These are phyloP conservation scores for Erythrophleum fordii DNA, from an alignment of 306 rosid species.

Conservation along the genomic window DNA sequence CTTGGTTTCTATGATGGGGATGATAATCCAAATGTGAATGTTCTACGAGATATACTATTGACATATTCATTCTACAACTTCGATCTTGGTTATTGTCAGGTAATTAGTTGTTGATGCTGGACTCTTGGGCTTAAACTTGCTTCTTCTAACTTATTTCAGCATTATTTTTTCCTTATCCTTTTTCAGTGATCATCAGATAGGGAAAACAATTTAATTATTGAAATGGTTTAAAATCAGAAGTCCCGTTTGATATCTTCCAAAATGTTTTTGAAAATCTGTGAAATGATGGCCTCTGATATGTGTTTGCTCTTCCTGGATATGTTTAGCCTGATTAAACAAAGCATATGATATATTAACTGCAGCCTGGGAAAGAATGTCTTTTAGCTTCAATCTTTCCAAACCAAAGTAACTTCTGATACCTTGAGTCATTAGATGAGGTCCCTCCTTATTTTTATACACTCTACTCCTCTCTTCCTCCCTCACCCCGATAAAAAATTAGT, in stretches of 20 bases:
- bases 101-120: conserved; percentile 34
- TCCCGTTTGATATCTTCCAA: conserved; percentile 1
- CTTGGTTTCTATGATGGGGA: conserved; percentile 84
- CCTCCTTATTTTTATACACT: not conserved
- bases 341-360: conserved; percentile 17
- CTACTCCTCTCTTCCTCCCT: not conserved
- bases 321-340: conserved; percentile 12
- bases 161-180: not conserved
- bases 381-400: conserved; percentile 20
- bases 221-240: not conserved
- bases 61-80: conserved; percentile 97
- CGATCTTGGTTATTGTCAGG: conserved; percentile 99
- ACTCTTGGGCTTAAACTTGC: not conserved
- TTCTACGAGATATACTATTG: conserved; percentile 80
- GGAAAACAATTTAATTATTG: not conserved
- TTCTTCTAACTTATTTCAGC: not conserved
- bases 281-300: conserved; percentile 1
- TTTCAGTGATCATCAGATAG: not conserved
- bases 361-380: conserved; percentile 22
- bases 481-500: not conserved
- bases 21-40: conserved; percentile 80
- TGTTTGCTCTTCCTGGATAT: not conserved
- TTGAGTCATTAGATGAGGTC: not conserved
- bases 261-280: conserved; percentile 1
- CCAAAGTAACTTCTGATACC: conserved; percentile 21